Base-by-base conservation (phyloP, 208 protist genomes). In the Zelonia costaricensis region DNA sequence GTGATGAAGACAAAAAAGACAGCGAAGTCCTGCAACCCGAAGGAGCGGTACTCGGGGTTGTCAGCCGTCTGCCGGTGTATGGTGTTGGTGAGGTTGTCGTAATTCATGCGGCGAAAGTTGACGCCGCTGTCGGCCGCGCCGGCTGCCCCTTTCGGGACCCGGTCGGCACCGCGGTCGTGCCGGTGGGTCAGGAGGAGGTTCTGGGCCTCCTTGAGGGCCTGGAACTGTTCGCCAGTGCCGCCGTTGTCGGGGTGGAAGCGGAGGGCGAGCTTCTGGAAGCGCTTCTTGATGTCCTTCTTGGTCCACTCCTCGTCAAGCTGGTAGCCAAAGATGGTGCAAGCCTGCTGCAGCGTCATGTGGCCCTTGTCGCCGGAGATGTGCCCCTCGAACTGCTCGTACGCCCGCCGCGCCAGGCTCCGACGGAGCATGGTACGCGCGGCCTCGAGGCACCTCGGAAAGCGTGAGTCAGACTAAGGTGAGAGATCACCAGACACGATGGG, bases 241-340 rank as follows among this genome's bases (percentile, higher is more conserved):
- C 90, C 90, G 43, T 89, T 68, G 63, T 95, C 90, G 15, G 90
- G 90, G 52, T 95, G 90, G 56, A 78, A 93, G 23, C 77, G 71
- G 16, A 92, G 66, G 0, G 80, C 90, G 1, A 95, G 62, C 49
- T 86, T 91, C 12, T 79, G 78, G 61, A 92, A 95, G 1, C 84
- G 76, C 46, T 88, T 86, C 39, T 91, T 91, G 22, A 95, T 78
- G 48, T 95, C 86, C 25, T 78, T 71, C 44, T 78, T 77, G 33
- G 76, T 82, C 68, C 86, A 80, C 36, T 78, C 66, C 31, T 93
- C 82, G 56, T 84, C 80, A 51, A 93, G 73, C 52, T 93, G 76
- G 68, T 92, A 93, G 18, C 90, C 90, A 67, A 95, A 95, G 46
- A 95, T 90, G 48, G 81, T 85, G 61, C 84, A 93, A 25, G 90